These are phyloP conservation scores for Meyerozyma smithsonii DNA, from an alignment of 1,139 yeast genomes.

Conservation along the genomic window DNA sequence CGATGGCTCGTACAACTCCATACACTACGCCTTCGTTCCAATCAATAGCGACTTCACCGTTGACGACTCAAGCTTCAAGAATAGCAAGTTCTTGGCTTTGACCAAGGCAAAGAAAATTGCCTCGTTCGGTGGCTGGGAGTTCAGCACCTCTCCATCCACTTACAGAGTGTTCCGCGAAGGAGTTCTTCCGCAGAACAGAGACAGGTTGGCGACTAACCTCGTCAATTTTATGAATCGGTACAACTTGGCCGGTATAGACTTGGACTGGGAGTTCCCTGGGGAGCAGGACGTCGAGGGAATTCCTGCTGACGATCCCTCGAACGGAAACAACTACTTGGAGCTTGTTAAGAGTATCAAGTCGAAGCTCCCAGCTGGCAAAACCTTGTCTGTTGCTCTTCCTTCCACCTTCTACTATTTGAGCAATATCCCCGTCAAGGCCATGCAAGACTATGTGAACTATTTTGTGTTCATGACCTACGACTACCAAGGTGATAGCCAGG, in stretches of 20 bases:
- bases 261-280: constrained; percentile 21
- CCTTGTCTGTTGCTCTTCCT: constrained; percentile 3
- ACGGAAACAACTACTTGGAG: constrained; percentile 12
- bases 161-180: constrained; percentile 10
- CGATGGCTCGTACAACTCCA: constrained; percentile 8
- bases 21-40: constrained; percentile 16
- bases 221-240: constrained; percentile 11
- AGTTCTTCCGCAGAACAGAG: constrained; percentile 10
- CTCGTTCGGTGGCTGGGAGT: constrained; percentile 14
- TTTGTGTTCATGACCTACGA: constrained; percentile 17
- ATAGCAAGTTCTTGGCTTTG: constrained; percentile 9
- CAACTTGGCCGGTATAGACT: constrained; percentile 18
- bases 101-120: constrained; percentile 12
- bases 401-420: background rate
- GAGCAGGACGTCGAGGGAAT: constrained; percentile 10
- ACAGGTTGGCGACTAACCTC: constrained; percentile 13
- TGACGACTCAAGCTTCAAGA: constrained; percentile 4
- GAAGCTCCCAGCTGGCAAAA: constrained; percentile 2
- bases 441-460: constrained; percentile 14
- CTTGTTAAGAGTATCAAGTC: constrained; percentile 11
- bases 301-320: constrained; percentile 10
- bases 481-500: constrained; percentile 9
- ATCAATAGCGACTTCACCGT: constrained; percentile 12
- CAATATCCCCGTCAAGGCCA: constrained; percentile 10
- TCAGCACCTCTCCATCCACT: constrained; percentile 11